Evolutionary conservation across 2,329 filamentous ascomycete species (phyloP).

Genomic region (Neophaeococcomyces mojaviensis): DNA sequence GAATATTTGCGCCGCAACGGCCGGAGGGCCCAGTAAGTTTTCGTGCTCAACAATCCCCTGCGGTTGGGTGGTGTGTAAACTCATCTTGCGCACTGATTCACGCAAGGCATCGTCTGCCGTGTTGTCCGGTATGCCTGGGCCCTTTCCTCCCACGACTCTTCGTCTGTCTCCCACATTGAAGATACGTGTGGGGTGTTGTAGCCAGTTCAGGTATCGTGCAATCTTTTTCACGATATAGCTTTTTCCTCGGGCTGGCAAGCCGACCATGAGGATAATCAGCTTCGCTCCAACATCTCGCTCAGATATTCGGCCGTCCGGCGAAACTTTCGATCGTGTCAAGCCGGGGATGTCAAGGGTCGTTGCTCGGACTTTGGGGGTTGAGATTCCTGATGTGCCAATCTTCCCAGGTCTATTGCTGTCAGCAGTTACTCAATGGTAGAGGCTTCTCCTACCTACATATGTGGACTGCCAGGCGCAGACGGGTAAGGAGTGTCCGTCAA

Average conservation of each 20-base stretch:
- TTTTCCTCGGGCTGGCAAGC: constrained; percentile 87
- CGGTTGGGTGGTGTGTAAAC: constrained; percentile 29
- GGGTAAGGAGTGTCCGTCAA: constrained; percentile 57
- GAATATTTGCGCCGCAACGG: constrained; percentile 48
- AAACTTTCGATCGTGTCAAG: constrained; percentile 89
- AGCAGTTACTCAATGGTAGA: constrained; percentile 1
- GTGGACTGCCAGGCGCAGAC: constrained; percentile 55
- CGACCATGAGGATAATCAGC: constrained; percentile 97
- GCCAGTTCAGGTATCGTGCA: constrained; percentile 89
- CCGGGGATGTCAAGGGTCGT: constrained; percentile 96
- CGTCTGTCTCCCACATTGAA: constrained; percentile 96
- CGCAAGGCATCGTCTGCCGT: constrained; percentile 35
- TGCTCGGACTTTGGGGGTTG: constrained; percentile 75
- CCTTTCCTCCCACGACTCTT: constrained; percentile 63
- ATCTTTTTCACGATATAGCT: constrained; percentile 99
- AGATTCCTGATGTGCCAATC: constrained; percentile 65
- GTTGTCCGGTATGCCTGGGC: constrained; percentile 10
- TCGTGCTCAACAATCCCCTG: constrained; percentile 24
- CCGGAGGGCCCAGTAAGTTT: constrained; percentile 32
- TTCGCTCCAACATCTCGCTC: constrained; percentile 92
- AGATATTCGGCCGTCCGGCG: constrained; percentile 89
- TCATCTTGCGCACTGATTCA: constrained; percentile 38
- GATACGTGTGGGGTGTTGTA: constrained; percentile 89
- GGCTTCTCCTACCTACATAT: constrained; percentile 44
- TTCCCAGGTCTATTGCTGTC: constrained; percentile 14